These are phyloP conservation scores for Metahyphopichia silvanorum DNA, from an alignment of 805 yeast species.

Conservation along the genomic window DNA sequence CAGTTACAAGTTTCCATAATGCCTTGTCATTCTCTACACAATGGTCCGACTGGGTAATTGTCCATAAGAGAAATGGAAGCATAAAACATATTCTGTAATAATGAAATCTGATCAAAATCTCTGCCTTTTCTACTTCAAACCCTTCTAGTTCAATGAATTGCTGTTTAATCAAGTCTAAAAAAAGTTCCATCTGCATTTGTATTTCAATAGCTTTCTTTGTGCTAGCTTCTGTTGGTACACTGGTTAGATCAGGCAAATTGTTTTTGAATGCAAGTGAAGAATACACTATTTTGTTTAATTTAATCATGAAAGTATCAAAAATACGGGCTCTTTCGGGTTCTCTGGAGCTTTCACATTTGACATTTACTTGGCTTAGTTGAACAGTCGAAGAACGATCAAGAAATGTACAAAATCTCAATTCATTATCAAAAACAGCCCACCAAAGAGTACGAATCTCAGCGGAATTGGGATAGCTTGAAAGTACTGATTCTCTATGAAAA, in stretches of 20 bases:
- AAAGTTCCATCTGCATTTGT: slow-evolving; percentile 1
- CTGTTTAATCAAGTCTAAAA: background rate
- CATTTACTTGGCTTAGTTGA: slow-evolving; percentile 4
- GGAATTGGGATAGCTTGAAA: slow-evolving; percentile 1
- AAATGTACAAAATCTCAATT: slow-evolving; percentile 5
- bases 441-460: slow-evolving; percentile 22
- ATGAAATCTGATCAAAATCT: background rate
- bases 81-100: background rate
- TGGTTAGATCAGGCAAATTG: slow-evolving; percentile 4
- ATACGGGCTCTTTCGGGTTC: slow-evolving; percentile 1
- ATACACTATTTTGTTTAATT: slow-evolving; percentile 6
- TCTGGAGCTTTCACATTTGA: slow-evolving; percentile 3
- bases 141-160: background rate
- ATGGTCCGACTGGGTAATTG: background rate
- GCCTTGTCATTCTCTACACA: background rate
- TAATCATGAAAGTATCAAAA: slow-evolving; percentile 3
- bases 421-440: slow-evolving; percentile 34
- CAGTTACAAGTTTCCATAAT: background rate
- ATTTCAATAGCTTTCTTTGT: slow-evolving; percentile 1
- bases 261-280: slow-evolving; percentile 3
- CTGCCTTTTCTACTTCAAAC: background rate
- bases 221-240: slow-evolving; percentile 3
- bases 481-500: slow-evolving; percentile 33
- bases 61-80: background rate
- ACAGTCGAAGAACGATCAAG: slow-evolving; percentile 8